Evolutionary conservation across 2,329 filamentous ascomycete species (phyloP), one percentile per base, ranked within the genome.

Genomic region (Trichoderma sp.): DNA sequence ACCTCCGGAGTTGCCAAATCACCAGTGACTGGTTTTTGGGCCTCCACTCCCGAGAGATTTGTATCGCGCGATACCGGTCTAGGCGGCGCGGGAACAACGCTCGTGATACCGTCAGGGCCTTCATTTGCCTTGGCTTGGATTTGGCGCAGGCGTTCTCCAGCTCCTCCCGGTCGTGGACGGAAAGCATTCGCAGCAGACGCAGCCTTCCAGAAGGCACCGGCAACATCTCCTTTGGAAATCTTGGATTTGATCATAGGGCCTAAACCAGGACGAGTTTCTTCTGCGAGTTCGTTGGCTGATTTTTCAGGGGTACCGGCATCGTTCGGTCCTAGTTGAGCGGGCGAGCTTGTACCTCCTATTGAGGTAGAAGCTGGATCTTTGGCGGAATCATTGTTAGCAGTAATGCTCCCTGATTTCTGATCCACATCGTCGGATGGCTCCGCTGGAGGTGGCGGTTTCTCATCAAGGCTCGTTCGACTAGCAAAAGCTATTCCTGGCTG

Each of bases 211-310:
- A 97, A 86, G 6, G 86, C 84, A 43, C 86, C 89, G 21, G 91
- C 91, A 71, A 95, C 82, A 64, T 95, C 89, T n/a, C 82, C 84
- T 68, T 85, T 88, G 1, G 88, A 89, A 67, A 85, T 86, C 73
- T 91, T 92, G 68, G 89, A 87, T 77, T 92, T 94, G 71, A 97
- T 90, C 93, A 97, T 97, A 2, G 93, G 92, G 0, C 92, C 92
- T 7, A 96, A 83, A 1, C 92, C 93, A 19, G 92, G 92, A n/a
- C 91, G 79, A 7, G 67, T 72, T 2, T 83, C 81, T 60, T 82
- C 80, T 7, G 68, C 68, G 1, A 61, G 58, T 24, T 54, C 63
- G 19, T 26, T 56, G 14, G 21, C 15, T 17, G 21, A 41, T 19
- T 47, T 50, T 19, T 59, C 64, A 28, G 26, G 26, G 4, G 28